Evolutionary conservation across 139 green algal genomes (phyloP).

Genomic region (Asterochloris sp.): DNA sequence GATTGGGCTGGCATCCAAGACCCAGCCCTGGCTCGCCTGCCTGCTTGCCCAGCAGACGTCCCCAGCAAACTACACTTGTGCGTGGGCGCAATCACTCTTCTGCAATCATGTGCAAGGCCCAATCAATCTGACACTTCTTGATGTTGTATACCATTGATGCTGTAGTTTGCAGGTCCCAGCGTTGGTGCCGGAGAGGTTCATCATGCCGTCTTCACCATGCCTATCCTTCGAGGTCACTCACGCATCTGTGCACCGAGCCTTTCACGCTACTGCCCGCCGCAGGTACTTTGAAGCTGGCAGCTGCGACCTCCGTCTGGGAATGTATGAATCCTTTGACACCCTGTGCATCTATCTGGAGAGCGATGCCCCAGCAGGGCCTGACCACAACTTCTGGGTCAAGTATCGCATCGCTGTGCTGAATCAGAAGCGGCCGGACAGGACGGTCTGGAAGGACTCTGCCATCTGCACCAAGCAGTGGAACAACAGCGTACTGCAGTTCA

Average conservation of each 20-base stretch:
- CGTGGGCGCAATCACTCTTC: not conserved
- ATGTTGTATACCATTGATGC: not conserved
- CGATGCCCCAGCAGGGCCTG: conserved; percentile 31
- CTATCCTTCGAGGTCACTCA: not conserved
- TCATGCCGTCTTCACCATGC: not conserved
- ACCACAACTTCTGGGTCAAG: conserved; percentile 68
- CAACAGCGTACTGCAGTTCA: conserved; percentile 72
- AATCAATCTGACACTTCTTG: not conserved
- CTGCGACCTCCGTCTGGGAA: conserved; percentile 60
- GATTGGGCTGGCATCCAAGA: not conserved
- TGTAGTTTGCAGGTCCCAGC: not conserved
- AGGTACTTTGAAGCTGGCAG: conserved; percentile 41
- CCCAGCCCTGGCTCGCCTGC: not conserved
- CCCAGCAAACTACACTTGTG: not conserved
- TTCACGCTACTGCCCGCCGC: not conserved
- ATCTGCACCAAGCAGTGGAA: conserved; percentile 76
- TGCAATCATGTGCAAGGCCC: not conserved
- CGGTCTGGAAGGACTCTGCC: conserved; percentile 56
- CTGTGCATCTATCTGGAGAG: conserved; percentile 73
- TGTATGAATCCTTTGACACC: conserved; percentile 66
- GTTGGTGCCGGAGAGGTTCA: not conserved
- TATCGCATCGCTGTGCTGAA: conserved; percentile 65
- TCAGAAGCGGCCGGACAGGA: conserved; percentile 49
- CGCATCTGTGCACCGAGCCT: not conserved
- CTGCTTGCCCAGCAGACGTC: not conserved